Evolutionary conservation across 257 asterid genomes (phyloP).

Genomic region (Solanum medicagineum): DNA sequence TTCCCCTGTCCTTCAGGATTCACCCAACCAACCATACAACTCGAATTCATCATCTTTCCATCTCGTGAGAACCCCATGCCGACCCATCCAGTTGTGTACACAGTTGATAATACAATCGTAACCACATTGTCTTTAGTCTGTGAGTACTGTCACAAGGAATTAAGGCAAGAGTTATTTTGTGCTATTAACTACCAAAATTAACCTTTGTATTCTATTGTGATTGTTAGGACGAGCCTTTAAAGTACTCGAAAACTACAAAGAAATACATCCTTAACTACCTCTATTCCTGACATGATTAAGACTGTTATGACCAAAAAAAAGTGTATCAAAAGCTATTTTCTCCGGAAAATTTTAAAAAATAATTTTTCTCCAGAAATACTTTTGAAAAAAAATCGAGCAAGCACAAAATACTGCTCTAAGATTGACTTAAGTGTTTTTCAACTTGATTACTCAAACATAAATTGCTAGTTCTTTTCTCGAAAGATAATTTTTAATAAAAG

Average conservation of each 20-base stretch:
- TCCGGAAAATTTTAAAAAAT: too few species aligned
- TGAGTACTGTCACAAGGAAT: background rate
- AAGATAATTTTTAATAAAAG: background rate
- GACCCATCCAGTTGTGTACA: conserved; percentile 7
- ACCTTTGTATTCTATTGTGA: background rate
- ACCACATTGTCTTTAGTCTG: conserved; percentile 4
- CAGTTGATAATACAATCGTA: conserved; percentile 2
- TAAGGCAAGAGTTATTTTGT: background rate
- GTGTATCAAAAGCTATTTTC: too few species aligned
- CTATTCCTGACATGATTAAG: too few species aligned
- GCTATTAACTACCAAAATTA: background rate
- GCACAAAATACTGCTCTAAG: too few species aligned
- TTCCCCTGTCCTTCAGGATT: background rate
- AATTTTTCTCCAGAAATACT: too few species aligned
- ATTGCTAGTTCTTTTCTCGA: too few species aligned
- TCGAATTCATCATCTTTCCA: conserved; percentile 6
- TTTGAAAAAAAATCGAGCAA: too few species aligned
- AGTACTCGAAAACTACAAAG: background rate
- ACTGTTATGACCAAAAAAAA: too few species aligned
- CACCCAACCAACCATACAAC: conserved; percentile 32
- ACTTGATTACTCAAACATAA: too few species aligned
- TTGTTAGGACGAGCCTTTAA: background rate
- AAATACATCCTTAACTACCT: background rate
- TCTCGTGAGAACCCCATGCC: conserved; percentile 7
- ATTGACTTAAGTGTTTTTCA: too few species aligned